Evolutionary conservation across 169 alveolate species (phyloP).

Genomic region (Plasmodium relictum): DNA sequence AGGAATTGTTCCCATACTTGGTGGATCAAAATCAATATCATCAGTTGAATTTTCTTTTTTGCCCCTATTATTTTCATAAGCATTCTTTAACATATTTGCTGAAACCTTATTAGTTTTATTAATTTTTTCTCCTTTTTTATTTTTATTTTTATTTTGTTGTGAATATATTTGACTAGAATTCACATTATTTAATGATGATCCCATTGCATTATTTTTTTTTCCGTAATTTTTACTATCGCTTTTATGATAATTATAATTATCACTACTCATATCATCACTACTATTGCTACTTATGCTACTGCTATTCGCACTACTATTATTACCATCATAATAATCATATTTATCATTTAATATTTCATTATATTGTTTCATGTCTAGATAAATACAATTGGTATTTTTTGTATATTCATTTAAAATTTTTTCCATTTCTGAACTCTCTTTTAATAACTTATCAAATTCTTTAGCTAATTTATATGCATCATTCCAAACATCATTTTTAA

Average conservation of each 20-base stretch:
- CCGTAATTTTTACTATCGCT: not conserved
- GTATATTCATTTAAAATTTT: conserved; percentile 36
- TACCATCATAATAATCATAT: conserved; percentile 48
- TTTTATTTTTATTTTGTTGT: conserved; percentile 11
- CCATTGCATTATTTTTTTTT: conserved; percentile 1
- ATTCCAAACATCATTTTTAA: conserved; percentile 76
- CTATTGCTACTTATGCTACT: conserved; percentile 11
- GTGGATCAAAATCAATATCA: conserved; percentile 78
- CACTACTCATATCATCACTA: conserved; percentile 26
- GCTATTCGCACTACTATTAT: conserved; percentile 1
- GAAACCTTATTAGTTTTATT: conserved; percentile 19
- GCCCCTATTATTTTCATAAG: conserved; percentile 1
- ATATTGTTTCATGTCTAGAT: conserved; percentile 78
- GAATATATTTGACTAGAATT: conserved; percentile 30
- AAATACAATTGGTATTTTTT: conserved; percentile 52
- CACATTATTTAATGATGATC: not conserved
- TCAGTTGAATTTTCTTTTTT: conserved; percentile 14
- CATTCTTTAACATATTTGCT: conserved; percentile 7
- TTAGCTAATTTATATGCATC: conserved; percentile 78
- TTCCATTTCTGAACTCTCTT: conserved; percentile 61
- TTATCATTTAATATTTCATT: conserved; percentile 57
- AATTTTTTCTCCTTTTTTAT: conserved; percentile 10
- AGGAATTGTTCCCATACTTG: conserved; percentile 86
- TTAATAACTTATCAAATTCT: conserved; percentile 77
- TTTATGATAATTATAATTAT: conserved; percentile 13